Conservation (phyloP, 2,329 filamentous ascomycete genomes). For the Botrytis fabae region DNA sequence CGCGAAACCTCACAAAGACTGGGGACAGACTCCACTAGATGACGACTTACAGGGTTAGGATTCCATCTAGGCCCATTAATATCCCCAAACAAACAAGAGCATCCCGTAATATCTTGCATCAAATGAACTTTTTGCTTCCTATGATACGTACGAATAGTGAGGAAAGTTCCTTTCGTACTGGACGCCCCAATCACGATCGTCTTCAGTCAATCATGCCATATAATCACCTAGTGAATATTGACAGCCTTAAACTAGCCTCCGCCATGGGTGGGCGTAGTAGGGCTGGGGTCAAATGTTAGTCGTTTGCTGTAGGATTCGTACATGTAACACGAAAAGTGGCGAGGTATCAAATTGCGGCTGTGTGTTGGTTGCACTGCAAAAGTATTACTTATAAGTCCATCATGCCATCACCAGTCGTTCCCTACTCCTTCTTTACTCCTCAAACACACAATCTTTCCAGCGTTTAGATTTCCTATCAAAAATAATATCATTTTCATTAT, state of each 20-base stretch:
- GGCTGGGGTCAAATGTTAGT: constrained; percentile 7
- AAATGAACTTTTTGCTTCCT: background rate
- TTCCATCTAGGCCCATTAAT: background rate
- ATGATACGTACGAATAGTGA: background rate
- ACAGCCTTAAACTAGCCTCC: background rate
- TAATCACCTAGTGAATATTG: background rate
- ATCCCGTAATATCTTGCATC: constrained; percentile 6
- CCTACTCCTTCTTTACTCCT: background rate
- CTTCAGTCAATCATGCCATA: background rate
- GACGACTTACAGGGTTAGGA: constrained; percentile 11
- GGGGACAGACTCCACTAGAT: background rate
- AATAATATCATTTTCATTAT: constrained; percentile 16
- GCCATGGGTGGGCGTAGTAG: background rate
- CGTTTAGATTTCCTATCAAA: background rate
- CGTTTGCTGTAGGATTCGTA: constrained; percentile 16
- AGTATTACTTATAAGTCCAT: constrained; percentile 14
- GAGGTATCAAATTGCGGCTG: constrained; percentile 20
- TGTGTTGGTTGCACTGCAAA: constrained; percentile 17
- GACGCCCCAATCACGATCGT: background rate
- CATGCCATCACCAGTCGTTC: constrained; percentile 12
- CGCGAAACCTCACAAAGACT: background rate
- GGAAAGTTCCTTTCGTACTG: background rate
- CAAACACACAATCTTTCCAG: constrained; percentile 12
- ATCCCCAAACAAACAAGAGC: background rate
- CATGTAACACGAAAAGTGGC: constrained; percentile 17